Conservation (phyloP, 2,329 filamentous ascomycete genomes). For the Clarireedia homoeocarpa region DNA sequence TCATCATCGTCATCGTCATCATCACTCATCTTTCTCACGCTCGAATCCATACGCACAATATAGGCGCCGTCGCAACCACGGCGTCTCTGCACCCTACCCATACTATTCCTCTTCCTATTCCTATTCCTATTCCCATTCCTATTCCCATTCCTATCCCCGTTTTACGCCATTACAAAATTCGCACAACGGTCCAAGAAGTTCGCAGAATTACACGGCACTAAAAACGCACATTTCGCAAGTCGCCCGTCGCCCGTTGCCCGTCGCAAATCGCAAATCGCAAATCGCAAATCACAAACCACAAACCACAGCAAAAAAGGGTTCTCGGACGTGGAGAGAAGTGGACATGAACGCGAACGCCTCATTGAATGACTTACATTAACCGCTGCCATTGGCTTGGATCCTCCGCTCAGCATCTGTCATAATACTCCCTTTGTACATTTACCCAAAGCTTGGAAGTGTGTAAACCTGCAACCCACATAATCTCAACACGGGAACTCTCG, state of each 20-base stretch:
- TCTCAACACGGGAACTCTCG: neutral
- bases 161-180: neutral
- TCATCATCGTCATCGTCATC: too few species aligned
- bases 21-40: too few species aligned
- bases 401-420: slow-evolving; percentile 1
- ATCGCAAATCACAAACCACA: neutral
- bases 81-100: neutral
- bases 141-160: neutral
- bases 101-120: neutral
- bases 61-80: too few species aligned
- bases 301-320: neutral
- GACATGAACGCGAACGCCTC: neutral
- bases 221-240: neutral
- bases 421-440: neutral
- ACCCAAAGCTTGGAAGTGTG: too few species aligned
- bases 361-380: neutral
- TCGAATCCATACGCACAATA: too few species aligned
- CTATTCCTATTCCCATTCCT: too few species aligned
- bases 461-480: neutral
- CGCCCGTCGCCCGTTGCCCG: too few species aligned
- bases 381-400: neutral
- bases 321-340: neutral
- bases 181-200: neutral
- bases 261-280: neutral
- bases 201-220: neutral